Conservation (phyloP, 164 flowering plant genomes). For the Chloranthus sessilifolius region DNA sequence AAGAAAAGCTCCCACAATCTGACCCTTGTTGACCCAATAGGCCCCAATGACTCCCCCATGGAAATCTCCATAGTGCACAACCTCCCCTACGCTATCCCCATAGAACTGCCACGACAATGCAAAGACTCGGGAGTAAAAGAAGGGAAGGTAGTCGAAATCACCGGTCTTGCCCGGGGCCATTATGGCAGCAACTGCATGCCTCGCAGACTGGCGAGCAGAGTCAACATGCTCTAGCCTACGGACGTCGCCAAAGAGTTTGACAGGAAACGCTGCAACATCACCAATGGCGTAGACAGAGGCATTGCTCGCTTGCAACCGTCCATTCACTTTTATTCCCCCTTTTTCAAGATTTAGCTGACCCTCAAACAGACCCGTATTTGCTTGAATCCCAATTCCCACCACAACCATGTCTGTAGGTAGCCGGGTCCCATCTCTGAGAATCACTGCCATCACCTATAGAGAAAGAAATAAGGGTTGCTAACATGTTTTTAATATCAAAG, state of each 20-base stretch:
- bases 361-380: conserved; percentile 87
- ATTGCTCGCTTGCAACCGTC: conserved; percentile 76
- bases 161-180: conserved; percentile 57
- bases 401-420: conserved; percentile 89
- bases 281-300: conserved; percentile 92
- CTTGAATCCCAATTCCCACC: conserved; percentile 92
- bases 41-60: conserved; percentile 75
- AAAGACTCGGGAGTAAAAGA: conserved; percentile 93
- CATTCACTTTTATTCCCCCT: conserved; percentile 95
- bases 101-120: conserved; percentile 94
- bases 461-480: too few species aligned
- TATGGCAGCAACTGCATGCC: conserved; percentile 79
- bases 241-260: conserved; percentile 70
- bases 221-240: conserved; percentile 97
- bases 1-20: conserved; percentile 81
- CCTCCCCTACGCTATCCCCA: conserved; percentile 88
- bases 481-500: too few species aligned
- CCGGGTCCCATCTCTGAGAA: conserved; percentile 67
- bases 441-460: conserved; percentile 71
- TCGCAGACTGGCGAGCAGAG: conserved; percentile 74
- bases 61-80: conserved; percentile 75
- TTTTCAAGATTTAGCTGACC: conserved; percentile 86
- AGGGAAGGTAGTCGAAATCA: conserved; percentile 82
- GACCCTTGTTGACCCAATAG: conserved; percentile 77
- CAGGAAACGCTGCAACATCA: conserved; percentile 91